Evolutionary conservation across 345 rosid species (phyloP).

Genomic region (Moricandia moricandioides): DNA sequence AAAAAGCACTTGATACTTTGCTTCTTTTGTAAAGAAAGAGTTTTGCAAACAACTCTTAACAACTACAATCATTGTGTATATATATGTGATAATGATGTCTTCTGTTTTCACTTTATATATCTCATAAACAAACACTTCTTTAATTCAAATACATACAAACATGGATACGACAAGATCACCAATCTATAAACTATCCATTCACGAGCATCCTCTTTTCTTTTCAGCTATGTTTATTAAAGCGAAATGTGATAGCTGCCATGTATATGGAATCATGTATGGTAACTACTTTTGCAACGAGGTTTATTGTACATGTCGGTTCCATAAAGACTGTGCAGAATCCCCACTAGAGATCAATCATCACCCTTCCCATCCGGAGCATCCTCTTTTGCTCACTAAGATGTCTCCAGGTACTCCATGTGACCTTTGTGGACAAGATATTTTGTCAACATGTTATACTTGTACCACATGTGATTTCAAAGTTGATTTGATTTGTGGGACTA

Average conservation of each 20-base stretch:
- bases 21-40: neutral
- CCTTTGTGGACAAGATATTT: neutral
- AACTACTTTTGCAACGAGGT: neutral
- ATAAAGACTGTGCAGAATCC: constrained; percentile 2
- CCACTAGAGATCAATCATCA: constrained; percentile 21
- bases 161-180: no score
- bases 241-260: neutral
- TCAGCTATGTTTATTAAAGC: neutral
- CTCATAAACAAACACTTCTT: neutral
- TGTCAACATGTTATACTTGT: neutral
- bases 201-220: neutral
- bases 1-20: neutral
- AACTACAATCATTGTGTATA: no score
- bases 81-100: neutral
- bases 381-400: neutral
- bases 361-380: constrained; percentile 4
- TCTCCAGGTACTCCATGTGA: constrained; percentile 8
- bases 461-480: neutral
- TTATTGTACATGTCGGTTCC: neutral
- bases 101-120: neutral
- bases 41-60: neutral
- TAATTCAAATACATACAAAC: neutral
- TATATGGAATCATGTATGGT: neutral
- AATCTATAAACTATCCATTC: neutral
- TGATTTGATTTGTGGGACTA: constrained; percentile 5